A percentile compares a stretch with the other conserved stretches of the same genome.
Conservation (phyloP, 345 rosid genomes). For the Bruguiera gymnorhiza region DNA sequence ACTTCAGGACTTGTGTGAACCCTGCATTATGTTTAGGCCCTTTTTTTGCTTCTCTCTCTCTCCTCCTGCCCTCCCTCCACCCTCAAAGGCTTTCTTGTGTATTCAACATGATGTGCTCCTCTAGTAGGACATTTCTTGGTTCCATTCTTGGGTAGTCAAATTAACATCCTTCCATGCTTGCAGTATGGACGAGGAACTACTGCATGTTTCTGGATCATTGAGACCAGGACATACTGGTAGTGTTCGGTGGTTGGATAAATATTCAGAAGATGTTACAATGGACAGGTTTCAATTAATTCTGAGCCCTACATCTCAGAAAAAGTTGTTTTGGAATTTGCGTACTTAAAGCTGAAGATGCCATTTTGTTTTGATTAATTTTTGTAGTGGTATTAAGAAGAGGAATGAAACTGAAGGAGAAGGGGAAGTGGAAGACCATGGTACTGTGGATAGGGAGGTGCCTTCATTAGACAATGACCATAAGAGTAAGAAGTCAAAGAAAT, state of each 20-base stretch:
- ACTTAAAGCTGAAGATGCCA: neutral
- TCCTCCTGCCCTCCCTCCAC: neutral
- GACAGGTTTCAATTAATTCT: slow-evolving; percentile 18
- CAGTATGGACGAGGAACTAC: slow-evolving; percentile 73
- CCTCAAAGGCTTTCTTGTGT: too few relatives aligned
- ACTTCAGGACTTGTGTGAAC: neutral
- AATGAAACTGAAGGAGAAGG: slow-evolving; percentile 30
- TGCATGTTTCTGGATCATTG: slow-evolving; percentile 69
- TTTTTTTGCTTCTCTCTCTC: neutral
- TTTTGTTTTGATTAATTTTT: slow-evolving; percentile 5
- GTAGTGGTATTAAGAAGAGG: slow-evolving; percentile 39
- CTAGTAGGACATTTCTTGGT: too few relatives aligned
- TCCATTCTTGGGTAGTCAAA: too few relatives aligned
- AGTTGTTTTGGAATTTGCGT: neutral
- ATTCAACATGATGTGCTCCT: too few relatives aligned
- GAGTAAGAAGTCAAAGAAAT: slow-evolving; percentile 40
- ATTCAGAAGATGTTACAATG: slow-evolving; percentile 15
- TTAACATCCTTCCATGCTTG: slow-evolving; percentile 24
- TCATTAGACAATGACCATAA: slow-evolving; percentile 11
- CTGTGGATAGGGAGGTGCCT: slow-evolving; percentile 7
- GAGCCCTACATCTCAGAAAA: neutral
- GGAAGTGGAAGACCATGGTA: neutral
- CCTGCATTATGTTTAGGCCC: neutral
- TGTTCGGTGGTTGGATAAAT: slow-evolving; percentile 53
- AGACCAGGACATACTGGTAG: slow-evolving; percentile 56